Base-by-base conservation (phyloP, 805 yeast species). In the Yamadazyma phyllophila region DNA sequence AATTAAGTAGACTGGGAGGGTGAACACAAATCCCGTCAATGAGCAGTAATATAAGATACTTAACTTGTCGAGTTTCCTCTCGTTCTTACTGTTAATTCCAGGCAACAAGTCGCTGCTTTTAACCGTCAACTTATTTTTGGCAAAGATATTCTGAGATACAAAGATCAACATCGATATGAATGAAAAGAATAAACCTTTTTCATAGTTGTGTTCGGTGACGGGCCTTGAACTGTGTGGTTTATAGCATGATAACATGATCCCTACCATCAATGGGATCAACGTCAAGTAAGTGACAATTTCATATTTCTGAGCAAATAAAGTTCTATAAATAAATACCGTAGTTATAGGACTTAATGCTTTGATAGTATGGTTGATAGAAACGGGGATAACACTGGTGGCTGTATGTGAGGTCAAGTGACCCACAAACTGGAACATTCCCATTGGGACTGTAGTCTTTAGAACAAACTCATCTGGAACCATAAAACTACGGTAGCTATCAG, bases 371-470 rank as follows among this genome's bases (percentile, higher is more conserved):
- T 94, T 97, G 52, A 91, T 69, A 4, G 97, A 87, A n/a, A 94
- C 97, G 0, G 97, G 97, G 42, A 94, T 88, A 49, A 87, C 65
- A 2, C 91, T 78, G 2, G 97, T 90, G n/a, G 98, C 92, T 60
- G 87, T 86, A 62, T 91, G 97, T 7, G 95, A 81, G 11, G 95
- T 80, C 50, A 91, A 81, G 64, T 92, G 98, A 15, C 98, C 99
- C 15, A 84, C 71, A 54, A 92, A 87, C 69, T 92, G 98, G 68
- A 92, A 94, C 49, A 83, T 71, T 7, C 97, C 98, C 96, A 92
- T 89, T 14, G 98, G 98, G 16, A 88, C 78, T 0, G 96, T 88
- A 11, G 89, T 83, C 41, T 69, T 58, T 12, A 87, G 54, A 29
- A 84, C 70, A 42, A 73, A 58, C 39, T 61, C 53, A 2, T 81